Conservation (phyloP, 2,329 filamentous ascomycete species). For the Cercospora brassicicola region DNA sequence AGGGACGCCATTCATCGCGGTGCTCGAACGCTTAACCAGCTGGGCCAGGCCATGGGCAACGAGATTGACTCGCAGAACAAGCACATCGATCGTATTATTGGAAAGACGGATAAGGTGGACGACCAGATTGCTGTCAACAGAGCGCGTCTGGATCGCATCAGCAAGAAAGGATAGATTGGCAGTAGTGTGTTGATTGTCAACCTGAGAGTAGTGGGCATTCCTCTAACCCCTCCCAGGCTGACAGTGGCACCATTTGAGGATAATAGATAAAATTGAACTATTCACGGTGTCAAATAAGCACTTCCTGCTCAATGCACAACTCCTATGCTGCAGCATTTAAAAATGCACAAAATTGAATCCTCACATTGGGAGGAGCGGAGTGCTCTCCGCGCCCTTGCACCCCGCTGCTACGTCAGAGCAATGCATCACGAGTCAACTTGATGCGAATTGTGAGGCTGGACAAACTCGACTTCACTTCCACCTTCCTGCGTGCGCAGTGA, state of each 20-base stretch:
- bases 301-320: not conserved
- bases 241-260: not conserved
- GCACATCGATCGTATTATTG: slow-evolving; percentile 70
- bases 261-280: not conserved
- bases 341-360: not conserved
- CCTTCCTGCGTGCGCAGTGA: not conserved
- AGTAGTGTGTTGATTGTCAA: not conserved
- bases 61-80: slow-evolving; percentile 78
- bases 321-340: not conserved
- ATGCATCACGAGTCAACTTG: slow-evolving; percentile 2
- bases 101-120: slow-evolving; percentile 73
- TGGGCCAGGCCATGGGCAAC: slow-evolving; percentile 71
- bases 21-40: slow-evolving; percentile 68
- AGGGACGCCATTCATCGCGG: slow-evolving; percentile 58
- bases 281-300: not conserved
- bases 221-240: not conserved
- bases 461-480: not conserved
- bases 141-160: slow-evolving; percentile 66
- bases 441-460: not conserved
- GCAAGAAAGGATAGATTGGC: slow-evolving; percentile 35
- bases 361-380: not conserved
- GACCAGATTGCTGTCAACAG: slow-evolving; percentile 79
- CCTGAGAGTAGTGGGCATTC: not conserved
- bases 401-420: slow-evolving; percentile 3
- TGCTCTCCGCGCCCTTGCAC: not conserved